Percentiles rank a stretch among this genome's conserved stretches.
phyloP scores from a whole-genome alignment of 2,329 filamentous ascomycete genomes.

The Hysterium pulicare region DNA sequence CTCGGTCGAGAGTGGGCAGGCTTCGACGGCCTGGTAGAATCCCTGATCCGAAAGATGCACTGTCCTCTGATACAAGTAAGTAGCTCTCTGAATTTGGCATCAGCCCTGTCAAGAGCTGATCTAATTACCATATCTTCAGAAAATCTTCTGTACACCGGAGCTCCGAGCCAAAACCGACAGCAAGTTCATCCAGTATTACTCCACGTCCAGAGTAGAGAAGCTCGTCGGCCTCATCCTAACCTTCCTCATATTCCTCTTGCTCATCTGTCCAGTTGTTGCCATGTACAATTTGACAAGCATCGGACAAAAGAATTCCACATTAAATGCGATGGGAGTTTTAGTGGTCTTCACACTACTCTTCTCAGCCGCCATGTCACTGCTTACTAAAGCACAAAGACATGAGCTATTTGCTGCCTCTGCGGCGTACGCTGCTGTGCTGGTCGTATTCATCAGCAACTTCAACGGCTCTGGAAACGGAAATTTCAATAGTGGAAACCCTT shows the following conservation, averaged over 20 bases:
- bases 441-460: conserved; percentile 18
- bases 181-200: conserved; percentile 28
- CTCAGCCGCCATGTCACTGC: conserved; percentile 9
- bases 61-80: conserved; percentile 23
- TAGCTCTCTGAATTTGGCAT: conserved; percentile 2
- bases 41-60: conserved; percentile 16
- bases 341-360: conserved; percentile 26
- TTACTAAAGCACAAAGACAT: conserved; percentile 12
- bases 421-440: conserved; percentile 14
- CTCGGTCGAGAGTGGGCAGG: conserved; percentile 33
- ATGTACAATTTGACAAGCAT: conserved; percentile 35
- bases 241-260: conserved; percentile 34
- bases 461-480: background rate
- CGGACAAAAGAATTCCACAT: conserved; percentile 20
- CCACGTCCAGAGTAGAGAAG: conserved; percentile 24
- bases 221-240: conserved; percentile 38
- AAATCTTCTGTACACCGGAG: conserved; percentile 30
- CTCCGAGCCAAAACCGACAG: conserved; percentile 27
- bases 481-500: too few species aligned
- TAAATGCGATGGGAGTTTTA: conserved; percentile 29
- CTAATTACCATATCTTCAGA: conserved; percentile 13
- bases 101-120: background rate
- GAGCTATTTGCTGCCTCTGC: conserved; percentile 15
- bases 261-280: conserved; percentile 34
- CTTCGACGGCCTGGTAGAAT: conserved; percentile 36